phyloP scores from a whole-genome alignment of 805 yeast species.

The Candida methanosorbosa region DNA sequence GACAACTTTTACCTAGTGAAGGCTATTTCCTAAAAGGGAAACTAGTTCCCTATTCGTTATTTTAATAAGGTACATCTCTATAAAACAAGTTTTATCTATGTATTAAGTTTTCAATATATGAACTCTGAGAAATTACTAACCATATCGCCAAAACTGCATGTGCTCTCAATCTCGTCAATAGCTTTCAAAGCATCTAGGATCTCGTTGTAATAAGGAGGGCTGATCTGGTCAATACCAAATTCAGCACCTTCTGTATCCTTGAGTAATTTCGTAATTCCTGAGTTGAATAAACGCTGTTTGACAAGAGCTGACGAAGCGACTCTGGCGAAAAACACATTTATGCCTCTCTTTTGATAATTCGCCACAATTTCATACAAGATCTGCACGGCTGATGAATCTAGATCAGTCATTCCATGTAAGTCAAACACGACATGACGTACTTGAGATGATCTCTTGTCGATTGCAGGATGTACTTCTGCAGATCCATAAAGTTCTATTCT shows the following conservation, averaged over 20 bases:
- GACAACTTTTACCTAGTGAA: too few species aligned
- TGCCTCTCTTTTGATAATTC: constrained; percentile 44
- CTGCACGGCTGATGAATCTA: constrained; percentile 78
- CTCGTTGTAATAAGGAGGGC: constrained; percentile 36
- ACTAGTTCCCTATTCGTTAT: too few species aligned
- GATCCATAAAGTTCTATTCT: constrained; percentile 76
- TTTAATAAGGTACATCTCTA: too few species aligned
- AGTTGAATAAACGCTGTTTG: constrained; percentile 37
- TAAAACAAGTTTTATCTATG: too few species aligned
- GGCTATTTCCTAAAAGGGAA: too few species aligned
- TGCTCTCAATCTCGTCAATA: constrained; percentile 27
- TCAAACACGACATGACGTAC: constrained; percentile 61
- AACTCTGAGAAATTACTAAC: constrained; percentile 8
- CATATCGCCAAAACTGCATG: constrained; percentile 7
- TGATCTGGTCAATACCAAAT: constrained; percentile 22
- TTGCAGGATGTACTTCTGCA: constrained; percentile 66
- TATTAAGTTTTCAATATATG: constrained; percentile 1
- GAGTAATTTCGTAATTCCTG: constrained; percentile 44
- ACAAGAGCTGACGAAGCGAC: constrained; percentile 41
- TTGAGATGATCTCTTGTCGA: constrained; percentile 32
- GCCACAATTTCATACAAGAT: constrained; percentile 53
- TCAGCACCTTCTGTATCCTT: constrained; percentile 15
- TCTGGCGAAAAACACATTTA: constrained; percentile 52
- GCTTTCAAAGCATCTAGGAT: constrained; percentile 50
- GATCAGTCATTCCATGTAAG: constrained; percentile 69